Base-by-base conservation (phyloP, 202 grass and related monocot genomes). In the Carex sylvatica region DNA sequence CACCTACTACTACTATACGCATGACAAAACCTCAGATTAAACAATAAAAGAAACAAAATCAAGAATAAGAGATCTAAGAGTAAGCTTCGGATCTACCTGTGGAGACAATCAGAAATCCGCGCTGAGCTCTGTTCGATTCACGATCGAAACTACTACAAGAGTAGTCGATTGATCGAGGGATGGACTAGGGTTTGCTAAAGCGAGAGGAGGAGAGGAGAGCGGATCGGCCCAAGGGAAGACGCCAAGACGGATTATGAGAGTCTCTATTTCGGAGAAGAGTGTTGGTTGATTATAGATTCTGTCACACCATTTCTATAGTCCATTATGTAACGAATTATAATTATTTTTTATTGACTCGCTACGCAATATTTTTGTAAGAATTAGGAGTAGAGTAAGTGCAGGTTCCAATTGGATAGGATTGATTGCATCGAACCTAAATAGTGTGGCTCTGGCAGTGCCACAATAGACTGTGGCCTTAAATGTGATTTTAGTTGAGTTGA, bases 401-500 rank as follows among this genome's bases (percentile, higher is more conserved):
- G 64, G 30, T 15, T 67, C 4, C 28, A 35, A 67, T 18, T 36
- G 64, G 64, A 14, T 36, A 15, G 20, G 64, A 30, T 28, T 64
- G 64, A 30, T 28, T 64, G 26, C 9, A 11, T 63, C 63, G 63
- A 28, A 35, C 63, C 64, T 67, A 2, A 65, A 67, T 33, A 36
- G 64, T 67, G 64, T 67, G 68, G 68, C 68, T 46, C n/a, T 71
- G 38, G 68, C n/a, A 71, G 38, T 71, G 68, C 68, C 68, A 67
- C 64, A 46, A 47, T 23, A 46, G n/a, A 71, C 4, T 44, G 18
- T 14, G 64, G 64, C 64, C 30, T 67, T 10, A 68, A 40, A 42
- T 70, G 16, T 20, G 66, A 69, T 69, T 69, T 8, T 36, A 31
- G 2, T 28, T 28, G 26, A 28, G 2, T 10, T 68, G 6, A 68